Conservation (phyloP, 2,329 filamentous ascomycete species). For the Penicillium capsulatum region DNA sequence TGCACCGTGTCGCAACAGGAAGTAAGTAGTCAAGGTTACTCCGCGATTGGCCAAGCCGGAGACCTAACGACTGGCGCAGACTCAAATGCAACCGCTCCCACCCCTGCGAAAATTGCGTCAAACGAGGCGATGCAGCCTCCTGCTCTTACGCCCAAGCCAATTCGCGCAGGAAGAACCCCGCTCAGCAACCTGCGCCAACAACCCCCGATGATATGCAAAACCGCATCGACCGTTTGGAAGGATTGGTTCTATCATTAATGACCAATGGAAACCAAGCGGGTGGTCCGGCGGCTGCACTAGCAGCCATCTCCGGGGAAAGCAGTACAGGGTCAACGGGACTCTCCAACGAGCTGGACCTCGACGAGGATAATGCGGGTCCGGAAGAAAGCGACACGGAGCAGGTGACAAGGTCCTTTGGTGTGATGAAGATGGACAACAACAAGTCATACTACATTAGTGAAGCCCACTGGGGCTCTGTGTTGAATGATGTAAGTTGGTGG, state of each 20-base stretch:
- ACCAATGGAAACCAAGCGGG: conserved; percentile 70
- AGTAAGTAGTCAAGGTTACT: conserved; percentile 53
- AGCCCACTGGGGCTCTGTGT: conserved; percentile 75
- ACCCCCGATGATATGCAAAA: conserved; percentile 96
- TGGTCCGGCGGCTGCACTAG: conserved; percentile 57
- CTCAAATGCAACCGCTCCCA: conserved; percentile 90
- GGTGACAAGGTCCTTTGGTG: conserved; percentile 69
- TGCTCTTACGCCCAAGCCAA: conserved; percentile 74
- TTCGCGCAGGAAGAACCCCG: conserved; percentile 65
- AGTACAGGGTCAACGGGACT: conserved; percentile 38
- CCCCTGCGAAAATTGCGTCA: conserved; percentile 92
- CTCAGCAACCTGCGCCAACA: conserved; percentile 54
- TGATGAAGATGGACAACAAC: conserved; percentile 74
- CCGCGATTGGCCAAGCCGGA: background rate
- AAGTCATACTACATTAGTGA: conserved; percentile 79
- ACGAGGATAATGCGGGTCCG: conserved; percentile 54
- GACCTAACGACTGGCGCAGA: conserved; percentile 34
- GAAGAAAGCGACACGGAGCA: conserved; percentile 66
- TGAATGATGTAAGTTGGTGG: conserved; percentile 57
- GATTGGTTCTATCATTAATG: conserved; percentile 88
- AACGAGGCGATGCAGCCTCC: conserved; percentile 72
- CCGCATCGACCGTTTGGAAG: conserved; percentile 90
- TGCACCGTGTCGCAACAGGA: conserved; percentile 83
- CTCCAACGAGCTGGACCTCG: conserved; percentile 38
- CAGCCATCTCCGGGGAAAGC: conserved; percentile 48